Evolutionary conservation across 2,329 filamentous ascomycete genomes (phyloP).

Genomic region (Calonectria ilicicola): DNA sequence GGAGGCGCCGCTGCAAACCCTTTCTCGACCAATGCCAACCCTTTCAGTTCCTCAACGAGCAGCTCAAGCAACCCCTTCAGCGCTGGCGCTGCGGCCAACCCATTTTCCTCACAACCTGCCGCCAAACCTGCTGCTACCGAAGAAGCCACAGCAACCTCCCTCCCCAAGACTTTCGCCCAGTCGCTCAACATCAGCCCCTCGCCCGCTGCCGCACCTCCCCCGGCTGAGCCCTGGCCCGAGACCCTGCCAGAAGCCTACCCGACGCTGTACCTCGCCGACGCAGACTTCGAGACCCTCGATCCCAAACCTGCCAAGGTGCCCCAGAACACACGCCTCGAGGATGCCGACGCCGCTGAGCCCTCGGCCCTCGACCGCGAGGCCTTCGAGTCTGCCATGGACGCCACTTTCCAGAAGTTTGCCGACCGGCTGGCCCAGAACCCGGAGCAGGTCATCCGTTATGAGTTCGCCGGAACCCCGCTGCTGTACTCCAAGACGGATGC

Average conservation of each 20-base stretch:
- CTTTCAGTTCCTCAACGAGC: constrained; percentile 54
- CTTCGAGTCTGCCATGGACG: constrained; percentile 81
- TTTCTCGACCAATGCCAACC: constrained; percentile 67
- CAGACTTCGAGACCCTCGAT: constrained; percentile 91
- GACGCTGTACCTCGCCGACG: constrained; percentile 82
- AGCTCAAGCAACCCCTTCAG: constrained; percentile 46
- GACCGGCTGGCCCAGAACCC: constrained; percentile 84
- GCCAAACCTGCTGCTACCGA: constrained; percentile 50
- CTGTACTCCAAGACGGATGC: constrained; percentile 84
- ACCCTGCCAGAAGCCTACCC: constrained; percentile 80
- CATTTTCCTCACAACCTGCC: constrained; percentile 46
- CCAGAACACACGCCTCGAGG: constrained; percentile 58
- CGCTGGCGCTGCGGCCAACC: constrained; percentile 39
- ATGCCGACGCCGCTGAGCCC: constrained; percentile 54
- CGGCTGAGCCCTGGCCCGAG: constrained; percentile 81
- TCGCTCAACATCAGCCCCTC: constrained; percentile 79
- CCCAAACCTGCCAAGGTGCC: constrained; percentile 63
- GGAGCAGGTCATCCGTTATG: constrained; percentile 85
- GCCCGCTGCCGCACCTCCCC: constrained; percentile 45
- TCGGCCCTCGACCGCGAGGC: constrained; percentile 73
- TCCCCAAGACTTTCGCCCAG: constrained; percentile 76
- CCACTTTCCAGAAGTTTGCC: constrained; percentile 83
- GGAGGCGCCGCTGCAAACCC: constrained; percentile 63
- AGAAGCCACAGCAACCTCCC: constrained; percentile 45
- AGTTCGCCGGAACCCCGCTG: constrained; percentile 78